Evolutionary conservation across 2,329 filamentous ascomycete genomes (phyloP).

Genomic region (Cytospora schulzeri): DNA sequence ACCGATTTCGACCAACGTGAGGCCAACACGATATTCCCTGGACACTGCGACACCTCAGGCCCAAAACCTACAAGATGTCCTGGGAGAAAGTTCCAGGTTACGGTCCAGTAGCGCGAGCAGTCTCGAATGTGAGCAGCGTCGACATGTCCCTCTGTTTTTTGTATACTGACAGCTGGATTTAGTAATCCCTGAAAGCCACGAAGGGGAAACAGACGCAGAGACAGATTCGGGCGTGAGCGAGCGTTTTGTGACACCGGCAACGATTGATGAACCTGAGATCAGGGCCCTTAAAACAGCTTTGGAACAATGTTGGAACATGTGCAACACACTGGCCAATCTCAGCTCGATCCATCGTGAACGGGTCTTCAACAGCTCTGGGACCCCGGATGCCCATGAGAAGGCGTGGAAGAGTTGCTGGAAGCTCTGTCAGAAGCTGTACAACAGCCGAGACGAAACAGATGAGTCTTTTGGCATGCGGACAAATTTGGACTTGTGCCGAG

Average conservation of each 20-base stretch:
- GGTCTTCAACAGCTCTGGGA: constrained; percentile 74
- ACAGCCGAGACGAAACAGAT: constrained; percentile 72
- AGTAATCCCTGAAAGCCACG: constrained; percentile 55
- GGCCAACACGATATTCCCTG: constrained; percentile 64
- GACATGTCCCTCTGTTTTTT: neutral
- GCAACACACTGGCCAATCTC: constrained; percentile 83
- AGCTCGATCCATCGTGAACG: constrained; percentile 82
- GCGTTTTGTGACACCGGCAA: constrained; percentile 45
- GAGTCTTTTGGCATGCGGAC: constrained; percentile 68
- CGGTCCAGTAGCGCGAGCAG: constrained; percentile 72
- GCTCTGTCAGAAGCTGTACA: constrained; percentile 85
- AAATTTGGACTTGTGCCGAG: constrained; percentile 83
- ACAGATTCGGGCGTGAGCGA: constrained; percentile 56
- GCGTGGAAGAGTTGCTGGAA: constrained; percentile 96
- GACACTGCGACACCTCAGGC: constrained; percentile 78
- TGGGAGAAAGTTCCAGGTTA: constrained; percentile 54
- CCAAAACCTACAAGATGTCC: constrained; percentile 77
- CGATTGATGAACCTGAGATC: constrained; percentile 56
- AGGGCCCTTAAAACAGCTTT: constrained; percentile 73
- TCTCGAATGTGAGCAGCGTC: constrained; percentile 67
- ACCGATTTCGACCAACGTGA: constrained; percentile 74
- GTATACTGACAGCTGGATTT: constrained; percentile 34
- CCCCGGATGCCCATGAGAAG: constrained; percentile 77
- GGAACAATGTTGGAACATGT: constrained; percentile 89
- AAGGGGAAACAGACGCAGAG: constrained; percentile 55